Evolutionary conservation across 2,329 filamentous ascomycete species (phyloP).

Genomic region (Microsporum ferrugineum): DNA sequence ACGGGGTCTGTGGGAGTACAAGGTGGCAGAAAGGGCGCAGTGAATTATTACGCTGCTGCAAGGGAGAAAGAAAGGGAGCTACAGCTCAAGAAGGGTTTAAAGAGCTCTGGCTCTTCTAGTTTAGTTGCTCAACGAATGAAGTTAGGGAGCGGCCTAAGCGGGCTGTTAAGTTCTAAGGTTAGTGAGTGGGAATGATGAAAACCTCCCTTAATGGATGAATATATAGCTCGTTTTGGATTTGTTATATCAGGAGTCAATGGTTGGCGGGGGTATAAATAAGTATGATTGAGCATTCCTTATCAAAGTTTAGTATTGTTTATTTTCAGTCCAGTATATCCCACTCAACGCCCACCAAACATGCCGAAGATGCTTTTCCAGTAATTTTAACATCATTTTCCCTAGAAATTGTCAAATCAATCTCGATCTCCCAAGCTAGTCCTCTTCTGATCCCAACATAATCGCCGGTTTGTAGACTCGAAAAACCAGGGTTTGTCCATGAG

Average conservation of each 20-base stretch:
- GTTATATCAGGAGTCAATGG: not conserved
- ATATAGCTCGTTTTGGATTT: not conserved
- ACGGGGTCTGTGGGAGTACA: constrained; percentile 5
- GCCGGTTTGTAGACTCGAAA: not conserved
- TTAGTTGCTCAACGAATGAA: constrained; percentile 17
- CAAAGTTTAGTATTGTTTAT: not conserved
- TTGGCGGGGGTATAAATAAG: not conserved
- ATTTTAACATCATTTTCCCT: not conserved
- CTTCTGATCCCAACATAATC: constrained; percentile 21
- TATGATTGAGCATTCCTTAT: not conserved
- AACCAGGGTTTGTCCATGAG: not conserved
- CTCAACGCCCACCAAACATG: constrained; percentile 30
- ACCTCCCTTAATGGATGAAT: not conserved
- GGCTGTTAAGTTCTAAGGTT: constrained; percentile 14
- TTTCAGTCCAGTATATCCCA: constrained; percentile 24
- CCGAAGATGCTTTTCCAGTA: constrained; percentile 8
- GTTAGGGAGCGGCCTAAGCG: constrained; percentile 28
- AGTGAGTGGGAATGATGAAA: not conserved
- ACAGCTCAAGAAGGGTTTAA: constrained; percentile 41
- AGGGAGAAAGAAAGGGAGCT: constrained; percentile 49
- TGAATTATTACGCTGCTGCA: constrained; percentile 46
- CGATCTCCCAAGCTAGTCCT: constrained; percentile 28
- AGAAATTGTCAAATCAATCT: constrained; percentile 14
- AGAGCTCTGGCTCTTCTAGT: constrained; percentile 15
- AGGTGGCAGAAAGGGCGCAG: constrained; percentile 43